These are phyloP conservation scores for Globisporangium acanthophoron DNA, from an alignment of 352 stramenopile genomes.

Conservation along the genomic window DNA sequence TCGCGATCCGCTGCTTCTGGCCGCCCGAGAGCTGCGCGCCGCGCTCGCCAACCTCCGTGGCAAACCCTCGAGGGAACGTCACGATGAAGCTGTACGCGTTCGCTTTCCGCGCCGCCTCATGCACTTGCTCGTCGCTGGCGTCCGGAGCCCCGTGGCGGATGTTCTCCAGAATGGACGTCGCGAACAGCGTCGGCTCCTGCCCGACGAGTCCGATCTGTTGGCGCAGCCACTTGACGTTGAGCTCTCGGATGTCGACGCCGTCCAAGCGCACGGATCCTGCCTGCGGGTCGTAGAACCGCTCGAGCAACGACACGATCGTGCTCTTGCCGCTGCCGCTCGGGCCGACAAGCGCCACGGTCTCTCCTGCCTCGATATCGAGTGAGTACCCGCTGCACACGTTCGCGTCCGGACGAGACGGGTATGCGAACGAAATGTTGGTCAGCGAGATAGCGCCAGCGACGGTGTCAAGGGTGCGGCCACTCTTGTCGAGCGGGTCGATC, in stretches of 20 bases:
- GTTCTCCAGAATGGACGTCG: slow-evolving; percentile 60
- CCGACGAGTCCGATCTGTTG: slow-evolving; percentile 86
- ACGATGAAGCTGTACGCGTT: slow-evolving; percentile 92
- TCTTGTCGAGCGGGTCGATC: slow-evolving; percentile 43
- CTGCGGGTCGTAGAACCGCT: slow-evolving; percentile 27
- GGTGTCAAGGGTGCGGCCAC: slow-evolving; percentile 17
- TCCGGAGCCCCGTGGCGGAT: slow-evolving; percentile 64
- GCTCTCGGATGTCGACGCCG: slow-evolving; percentile 30
- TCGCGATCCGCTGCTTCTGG: slow-evolving; percentile 17
- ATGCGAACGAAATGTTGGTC: slow-evolving; percentile 76
- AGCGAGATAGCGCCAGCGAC: slow-evolving; percentile 57
- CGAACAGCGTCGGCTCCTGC: slow-evolving; percentile 52
- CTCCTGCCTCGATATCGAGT: slow-evolving; percentile 47
- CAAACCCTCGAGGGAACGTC: slow-evolving; percentile 82
- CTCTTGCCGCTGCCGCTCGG: slow-evolving; percentile 8
- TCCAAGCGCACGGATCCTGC: slow-evolving; percentile 23
- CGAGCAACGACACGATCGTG: slow-evolving; percentile 7
- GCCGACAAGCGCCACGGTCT: slow-evolving; percentile 35
- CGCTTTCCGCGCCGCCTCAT: slow-evolving; percentile 35
- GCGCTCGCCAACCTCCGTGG: slow-evolving; percentile 87
- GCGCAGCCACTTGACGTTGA: slow-evolving; percentile 84
- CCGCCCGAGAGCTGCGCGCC: slow-evolving; percentile 66
- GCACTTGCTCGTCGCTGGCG: slow-evolving; percentile 46
- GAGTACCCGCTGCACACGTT: slow-evolving; percentile 60
- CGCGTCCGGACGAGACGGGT: slow-evolving; percentile 49